phyloP scores from a whole-genome alignment of 1,139 yeast genomes.

The Scheffersomyces cryptocercus region DNA sequence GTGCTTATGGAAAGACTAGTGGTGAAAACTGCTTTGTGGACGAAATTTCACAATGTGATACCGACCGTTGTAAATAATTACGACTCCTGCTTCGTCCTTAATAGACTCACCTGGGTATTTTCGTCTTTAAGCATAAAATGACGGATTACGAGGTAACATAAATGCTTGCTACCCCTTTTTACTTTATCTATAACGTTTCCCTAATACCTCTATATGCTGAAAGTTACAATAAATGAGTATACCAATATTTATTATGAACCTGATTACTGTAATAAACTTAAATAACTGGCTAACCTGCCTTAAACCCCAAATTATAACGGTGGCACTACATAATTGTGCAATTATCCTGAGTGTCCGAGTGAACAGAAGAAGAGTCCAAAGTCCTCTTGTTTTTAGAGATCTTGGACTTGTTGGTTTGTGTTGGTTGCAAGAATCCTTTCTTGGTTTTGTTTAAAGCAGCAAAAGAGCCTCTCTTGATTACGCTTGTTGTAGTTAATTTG shows the following conservation, averaged over 20 bases:
- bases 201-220: too few relatives aligned
- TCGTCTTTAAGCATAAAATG: too few relatives aligned
- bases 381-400: background rate
- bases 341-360: constrained; percentile 1
- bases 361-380: background rate
- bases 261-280: background rate
- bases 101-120: too few relatives aligned
- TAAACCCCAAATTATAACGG: background rate
- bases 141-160: too few relatives aligned
- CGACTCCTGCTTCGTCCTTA: too few relatives aligned
- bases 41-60: constrained; percentile 38
- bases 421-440: too few relatives aligned
- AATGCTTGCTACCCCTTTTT: too few relatives aligned
- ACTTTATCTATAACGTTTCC: too few relatives aligned
- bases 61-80: constrained; percentile 22
- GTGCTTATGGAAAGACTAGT: constrained; percentile 36
- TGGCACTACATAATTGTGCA: constrained; percentile 2
- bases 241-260: background rate
- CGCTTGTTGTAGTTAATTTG: constrained; percentile 2
- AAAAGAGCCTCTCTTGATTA: background rate
- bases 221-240: too few relatives aligned
- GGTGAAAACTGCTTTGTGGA: constrained; percentile 35
- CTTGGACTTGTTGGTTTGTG: background rate
- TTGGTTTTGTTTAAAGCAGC: background rate
- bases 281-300: constrained; percentile 1